These are phyloP conservation scores for Auriscalpium vulgare DNA, from an alignment of 768 basidiomycete genomes.

Conservation along the genomic window DNA sequence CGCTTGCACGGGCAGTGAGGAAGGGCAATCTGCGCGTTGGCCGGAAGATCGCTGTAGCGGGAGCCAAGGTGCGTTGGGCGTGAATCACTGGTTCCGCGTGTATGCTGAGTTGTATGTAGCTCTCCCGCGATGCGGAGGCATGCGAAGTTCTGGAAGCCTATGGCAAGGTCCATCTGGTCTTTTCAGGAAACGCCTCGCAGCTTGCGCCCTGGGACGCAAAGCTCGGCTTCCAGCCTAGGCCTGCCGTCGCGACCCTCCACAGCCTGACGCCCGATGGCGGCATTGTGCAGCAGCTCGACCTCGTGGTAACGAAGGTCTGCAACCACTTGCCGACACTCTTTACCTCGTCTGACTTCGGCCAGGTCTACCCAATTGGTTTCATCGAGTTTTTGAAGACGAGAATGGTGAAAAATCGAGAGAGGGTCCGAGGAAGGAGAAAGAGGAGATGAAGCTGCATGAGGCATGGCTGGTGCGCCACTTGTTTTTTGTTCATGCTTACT, in stretches of 20 bases:
- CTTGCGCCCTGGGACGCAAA: conserved; percentile 84
- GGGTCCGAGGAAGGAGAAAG: conserved; percentile 61
- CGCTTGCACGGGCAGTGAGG: conserved; percentile 61
- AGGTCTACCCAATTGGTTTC: conserved; percentile 74
- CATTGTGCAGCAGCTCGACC: conserved; percentile 59
- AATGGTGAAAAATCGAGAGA: conserved; percentile 42
- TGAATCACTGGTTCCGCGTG: background rate
- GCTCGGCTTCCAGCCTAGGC: conserved; percentile 65
- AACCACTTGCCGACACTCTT: background rate
- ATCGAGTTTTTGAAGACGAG: conserved; percentile 50
- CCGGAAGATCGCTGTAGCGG: conserved; percentile 73
- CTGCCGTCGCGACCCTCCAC: conserved; percentile 68
- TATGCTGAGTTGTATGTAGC: conserved; percentile 41
- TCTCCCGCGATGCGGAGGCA: conserved; percentile 48
- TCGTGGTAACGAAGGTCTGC: conserved; percentile 59
- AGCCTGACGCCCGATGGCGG: conserved; percentile 83
- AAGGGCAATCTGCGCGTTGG: conserved; percentile 66
- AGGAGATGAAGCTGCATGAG: conserved; percentile 53
- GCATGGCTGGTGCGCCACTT: conserved; percentile 58
- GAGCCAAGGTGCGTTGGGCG: conserved; percentile 57
- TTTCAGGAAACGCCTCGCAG: conserved; percentile 82
- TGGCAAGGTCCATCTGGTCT: conserved; percentile 49
- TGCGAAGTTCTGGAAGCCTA: conserved; percentile 79
- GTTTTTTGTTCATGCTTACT: background rate
- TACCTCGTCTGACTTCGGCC: background rate